Base-by-base conservation (phyloP, 2,329 filamentous ascomycete species). In the Talaromyces pinophilus region DNA sequence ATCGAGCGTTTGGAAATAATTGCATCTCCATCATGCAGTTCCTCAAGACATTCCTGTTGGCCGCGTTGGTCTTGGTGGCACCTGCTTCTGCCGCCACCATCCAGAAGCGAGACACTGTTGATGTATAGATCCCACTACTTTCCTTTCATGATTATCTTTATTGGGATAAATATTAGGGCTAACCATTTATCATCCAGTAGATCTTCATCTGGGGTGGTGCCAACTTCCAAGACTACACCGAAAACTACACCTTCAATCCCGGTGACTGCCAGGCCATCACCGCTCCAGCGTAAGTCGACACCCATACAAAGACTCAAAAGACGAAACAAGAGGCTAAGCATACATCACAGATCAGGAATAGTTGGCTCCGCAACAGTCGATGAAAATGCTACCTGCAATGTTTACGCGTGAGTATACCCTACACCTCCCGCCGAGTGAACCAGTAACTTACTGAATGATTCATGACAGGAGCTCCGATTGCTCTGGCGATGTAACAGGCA, bases 331-430 rank as follows among this genome's bases (percentile, higher is more conserved):
- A 8, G 19, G 28, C 22, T 48, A 25, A 54, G 10, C 5, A 25
- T 13, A 3, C 1, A 1, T 2, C 1, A 55, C n/a, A 67, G 65
- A 17, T 63, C 65, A 17, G 65, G 60, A 6, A 25, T 3, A 1
- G 65, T 67, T 7, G 65, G 65, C 0, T 67, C 65, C 28, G 65
- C 61, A 22, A 67, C 65, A n/a, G 65, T 67, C 30, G 65, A 67
- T n/a, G 19, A 59, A 15, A 67, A 67, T 57, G 65, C 61, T 19
- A 63, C 19, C 7, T 67, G 65, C 54, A 52, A 63, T 25, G 55
- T 67, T 30, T 67, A 67, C 46, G 65, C 54, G 65, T 67, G 19
- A 63, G 65, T 52, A 46, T 5, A 22, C 5, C 28, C 13, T 35
- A 28, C 19, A n/a, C 25, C 17, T 33, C 33, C 13, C 30, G 3